These are phyloP conservation scores for Cynara cardunculus DNA, from an alignment of 129 eudicot genomes.

Conservation along the genomic window DNA sequence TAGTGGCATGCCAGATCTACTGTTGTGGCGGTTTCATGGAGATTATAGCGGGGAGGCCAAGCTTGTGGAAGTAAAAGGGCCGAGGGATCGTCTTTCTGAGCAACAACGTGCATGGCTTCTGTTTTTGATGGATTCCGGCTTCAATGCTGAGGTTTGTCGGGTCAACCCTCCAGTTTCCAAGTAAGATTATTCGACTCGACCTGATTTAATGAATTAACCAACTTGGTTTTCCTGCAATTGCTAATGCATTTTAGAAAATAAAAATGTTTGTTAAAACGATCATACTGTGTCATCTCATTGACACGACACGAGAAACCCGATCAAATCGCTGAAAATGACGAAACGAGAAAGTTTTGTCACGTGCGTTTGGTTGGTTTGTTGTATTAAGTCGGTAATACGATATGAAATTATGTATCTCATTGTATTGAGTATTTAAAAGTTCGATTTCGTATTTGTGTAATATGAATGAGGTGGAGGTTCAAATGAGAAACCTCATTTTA, in stretches of 20 bases:
- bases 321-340: not conserved
- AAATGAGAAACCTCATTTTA: not conserved
- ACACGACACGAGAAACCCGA: not conserved
- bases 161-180: conserved; percentile 52
- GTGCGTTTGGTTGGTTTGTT: not conserved
- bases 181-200: conserved; percentile 3
- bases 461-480: not conserved
- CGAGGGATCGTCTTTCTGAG: conserved; percentile 86
- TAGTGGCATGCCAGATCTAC: conserved; percentile 91
- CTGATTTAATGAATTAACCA: not conserved
- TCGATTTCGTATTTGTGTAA: not conserved
- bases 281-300: not conserved
- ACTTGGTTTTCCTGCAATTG: not conserved
- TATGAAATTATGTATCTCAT: not conserved
- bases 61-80: conserved; percentile 97
- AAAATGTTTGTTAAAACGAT: not conserved
- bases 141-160: conserved; percentile 75
- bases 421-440: not conserved
- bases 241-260: not conserved
- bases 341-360: not conserved
- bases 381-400: not conserved
- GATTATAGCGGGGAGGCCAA: conserved; percentile 85
- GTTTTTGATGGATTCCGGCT: conserved; percentile 83
- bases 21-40: conserved; percentile 82
- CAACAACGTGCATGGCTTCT: conserved; percentile 96